Evolutionary conservation across 768 basidiomycete genomes (phyloP).

Genomic region (Tricholoma flavovirens): DNA sequence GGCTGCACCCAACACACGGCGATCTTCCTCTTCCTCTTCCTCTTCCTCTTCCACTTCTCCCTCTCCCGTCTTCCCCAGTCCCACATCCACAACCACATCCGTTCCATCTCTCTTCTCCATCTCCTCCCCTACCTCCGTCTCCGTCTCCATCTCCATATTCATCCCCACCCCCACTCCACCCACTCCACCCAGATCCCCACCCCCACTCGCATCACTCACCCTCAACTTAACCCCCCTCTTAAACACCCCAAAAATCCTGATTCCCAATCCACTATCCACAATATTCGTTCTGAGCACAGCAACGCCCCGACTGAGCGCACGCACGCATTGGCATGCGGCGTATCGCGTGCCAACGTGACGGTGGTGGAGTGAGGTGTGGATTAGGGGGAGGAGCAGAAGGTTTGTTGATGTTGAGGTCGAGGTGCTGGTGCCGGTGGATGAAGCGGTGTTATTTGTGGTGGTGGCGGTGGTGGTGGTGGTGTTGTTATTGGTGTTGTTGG

Average conservation of each 20-base stretch:
- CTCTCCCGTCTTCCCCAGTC: background rate
- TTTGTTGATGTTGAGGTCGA: slow-evolving; percentile 23
- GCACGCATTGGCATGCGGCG: slow-evolving; percentile 80
- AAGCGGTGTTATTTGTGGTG: background rate
- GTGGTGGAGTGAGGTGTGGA: slow-evolving; percentile 53
- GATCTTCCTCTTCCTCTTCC: slow-evolving; percentile 50
- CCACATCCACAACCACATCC: too few species aligned
- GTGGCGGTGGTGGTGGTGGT: background rate
- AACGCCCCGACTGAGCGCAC: slow-evolving; percentile 75
- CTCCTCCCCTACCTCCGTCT: background rate
- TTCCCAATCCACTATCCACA: slow-evolving; percentile 75
- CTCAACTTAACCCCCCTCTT: background rate
- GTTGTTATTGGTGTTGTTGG: too few species aligned
- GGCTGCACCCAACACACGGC: slow-evolving; percentile 65
- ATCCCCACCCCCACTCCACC: too few species aligned
- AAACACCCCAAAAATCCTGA: slow-evolving; percentile 48
- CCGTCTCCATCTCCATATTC: too few species aligned
- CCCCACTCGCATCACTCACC: background rate
- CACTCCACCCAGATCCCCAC: slow-evolving; percentile 22
- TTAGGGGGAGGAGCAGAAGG: slow-evolving; percentile 36
- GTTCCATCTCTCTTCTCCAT: background rate
- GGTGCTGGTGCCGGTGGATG: background rate
- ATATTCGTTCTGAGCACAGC: slow-evolving; percentile 79
- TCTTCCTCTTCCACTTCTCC: background rate
- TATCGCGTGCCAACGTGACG: slow-evolving; percentile 72